Percentiles rank a stretch among this genome's conserved stretches.
phyloP scores from a whole-genome alignment of 1,284 basidiomycete genomes.

The Pulveroboletus sp. region DNA sequence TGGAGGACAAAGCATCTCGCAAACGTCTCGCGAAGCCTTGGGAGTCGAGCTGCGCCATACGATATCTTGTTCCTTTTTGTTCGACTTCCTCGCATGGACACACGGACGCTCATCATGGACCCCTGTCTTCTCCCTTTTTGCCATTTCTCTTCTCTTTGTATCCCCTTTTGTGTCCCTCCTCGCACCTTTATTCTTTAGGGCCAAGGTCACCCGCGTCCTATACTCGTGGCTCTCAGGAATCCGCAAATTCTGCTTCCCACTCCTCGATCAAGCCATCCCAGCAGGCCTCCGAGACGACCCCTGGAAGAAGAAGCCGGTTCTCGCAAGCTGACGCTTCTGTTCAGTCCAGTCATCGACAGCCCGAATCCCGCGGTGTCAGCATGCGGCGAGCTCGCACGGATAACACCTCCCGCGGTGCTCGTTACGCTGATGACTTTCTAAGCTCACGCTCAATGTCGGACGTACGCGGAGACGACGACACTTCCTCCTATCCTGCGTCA shows the following conservation, averaged over 20 bases:
- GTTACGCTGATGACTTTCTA: slow-evolving; percentile 23
- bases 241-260: slow-evolving; percentile 6
- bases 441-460: slow-evolving; percentile 19
- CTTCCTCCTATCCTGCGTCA: slow-evolving; percentile 21
- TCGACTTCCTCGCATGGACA: slow-evolving; percentile 50
- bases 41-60: slow-evolving; percentile 48
- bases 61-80: slow-evolving; percentile 44
- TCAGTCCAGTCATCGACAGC: slow-evolving; percentile 14
- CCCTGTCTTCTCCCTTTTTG: slow-evolving; percentile 36
- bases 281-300: slow-evolving; percentile 13
- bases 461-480: slow-evolving; percentile 22
- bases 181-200: slow-evolving; percentile 54
- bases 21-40: slow-evolving; percentile 53
- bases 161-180: slow-evolving; percentile 38
- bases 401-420: slow-evolving; percentile 13
- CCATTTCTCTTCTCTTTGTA: slow-evolving; percentile 35
- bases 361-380: slow-evolving; percentile 18
- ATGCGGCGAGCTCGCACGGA: slow-evolving; percentile 25
- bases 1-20: slow-evolving; percentile 46
- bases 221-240: slow-evolving; percentile 31
- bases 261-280: slow-evolving; percentile 25
- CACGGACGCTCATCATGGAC: slow-evolving; percentile 60
- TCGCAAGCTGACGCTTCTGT: slow-evolving; percentile 19
- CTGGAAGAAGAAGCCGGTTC: slow-evolving; percentile 27
- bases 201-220: slow-evolving; percentile 46